A percentile compares a stretch with the other conserved stretches of the same genome.
Conservation (phyloP, 2,329 filamentous ascomycete genomes). For the Epichloe amarillans region DNA sequence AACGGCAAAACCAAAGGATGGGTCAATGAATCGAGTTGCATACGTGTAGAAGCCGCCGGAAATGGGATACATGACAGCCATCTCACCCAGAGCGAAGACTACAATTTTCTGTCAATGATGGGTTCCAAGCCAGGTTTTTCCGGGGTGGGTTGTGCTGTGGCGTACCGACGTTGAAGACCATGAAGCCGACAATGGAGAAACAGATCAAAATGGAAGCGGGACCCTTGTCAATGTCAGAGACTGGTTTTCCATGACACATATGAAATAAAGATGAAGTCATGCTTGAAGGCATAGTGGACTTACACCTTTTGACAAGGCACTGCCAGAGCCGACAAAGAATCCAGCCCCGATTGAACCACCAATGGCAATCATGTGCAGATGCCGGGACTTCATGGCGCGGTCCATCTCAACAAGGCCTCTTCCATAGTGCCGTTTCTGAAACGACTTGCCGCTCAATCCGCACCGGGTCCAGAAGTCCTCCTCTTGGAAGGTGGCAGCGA, state of each 20-base stretch:
- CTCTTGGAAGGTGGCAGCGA: slow-evolving; percentile 11
- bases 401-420: slow-evolving; percentile 24
- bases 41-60: slow-evolving; percentile 52
- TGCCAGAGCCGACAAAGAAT: slow-evolving; percentile 48
- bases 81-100: slow-evolving; percentile 46
- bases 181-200: slow-evolving; percentile 43
- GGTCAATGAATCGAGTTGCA: slow-evolving; percentile 47
- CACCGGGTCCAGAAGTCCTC: slow-evolving; percentile 22
- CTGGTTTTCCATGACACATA: background rate
- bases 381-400: slow-evolving; percentile 39
- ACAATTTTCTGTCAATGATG: background rate
- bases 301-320: slow-evolving; percentile 38
- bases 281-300: slow-evolving; percentile 8
- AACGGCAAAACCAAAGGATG: slow-evolving; percentile 44
- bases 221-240: slow-evolving; percentile 10
- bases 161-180: slow-evolving; percentile 27
- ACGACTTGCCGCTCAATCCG: slow-evolving; percentile 22
- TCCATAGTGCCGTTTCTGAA: slow-evolving; percentile 20
- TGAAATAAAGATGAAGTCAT: background rate
- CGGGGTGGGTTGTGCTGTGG: slow-evolving; percentile 10
- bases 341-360: slow-evolving; percentile 49
- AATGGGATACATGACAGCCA: slow-evolving; percentile 48
- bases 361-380: slow-evolving; percentile 50
- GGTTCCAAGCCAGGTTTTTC: background rate
- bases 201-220: slow-evolving; percentile 32